A percentile compares a stretch with the other conserved stretches of the same genome.
Conservation (phyloP, 108 stramenopile genomes). For the Chaetoceros muelleri region DNA sequence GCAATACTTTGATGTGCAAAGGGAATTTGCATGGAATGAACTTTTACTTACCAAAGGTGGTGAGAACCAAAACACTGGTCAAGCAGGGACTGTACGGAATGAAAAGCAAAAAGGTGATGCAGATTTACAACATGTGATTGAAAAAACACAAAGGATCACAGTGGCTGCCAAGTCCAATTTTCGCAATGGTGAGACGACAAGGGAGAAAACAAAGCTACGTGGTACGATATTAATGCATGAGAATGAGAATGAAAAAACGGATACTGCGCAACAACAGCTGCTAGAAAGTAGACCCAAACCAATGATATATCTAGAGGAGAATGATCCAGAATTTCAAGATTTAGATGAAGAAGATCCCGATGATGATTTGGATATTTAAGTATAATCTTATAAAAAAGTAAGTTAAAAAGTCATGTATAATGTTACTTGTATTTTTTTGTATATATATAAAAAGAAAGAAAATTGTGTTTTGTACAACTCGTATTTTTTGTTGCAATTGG, state of each 20-base stretch:
- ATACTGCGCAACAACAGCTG: neutral
- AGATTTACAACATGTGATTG: neutral
- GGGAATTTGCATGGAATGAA: neutral
- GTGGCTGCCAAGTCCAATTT: neutral
- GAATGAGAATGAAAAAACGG: neutral
- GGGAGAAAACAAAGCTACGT: neutral
- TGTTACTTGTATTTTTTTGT: too few species aligned
- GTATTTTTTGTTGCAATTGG: too few species aligned
- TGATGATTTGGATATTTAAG: conserved; percentile 24
- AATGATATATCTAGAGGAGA: conserved; percentile 34
- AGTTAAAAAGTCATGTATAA: too few species aligned
- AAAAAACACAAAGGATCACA: neutral
- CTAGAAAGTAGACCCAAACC: conserved; percentile 6
- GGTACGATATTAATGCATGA: neutral
- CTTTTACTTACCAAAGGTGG: neutral
- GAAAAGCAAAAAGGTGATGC: neutral
- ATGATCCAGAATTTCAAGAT: conserved; percentile 48
- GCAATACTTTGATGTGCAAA: neutral
- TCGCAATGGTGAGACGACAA: neutral
- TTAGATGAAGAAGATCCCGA: conserved; percentile 48
- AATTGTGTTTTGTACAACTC: too few species aligned
- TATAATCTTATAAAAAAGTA: neutral
- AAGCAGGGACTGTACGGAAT: neutral
- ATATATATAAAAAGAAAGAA: too few species aligned
- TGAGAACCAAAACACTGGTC: neutral